These are phyloP conservation scores for Cercospora nicotianae DNA, from an alignment of 2,329 filamentous ascomycete species.

Conservation along the genomic window DNA sequence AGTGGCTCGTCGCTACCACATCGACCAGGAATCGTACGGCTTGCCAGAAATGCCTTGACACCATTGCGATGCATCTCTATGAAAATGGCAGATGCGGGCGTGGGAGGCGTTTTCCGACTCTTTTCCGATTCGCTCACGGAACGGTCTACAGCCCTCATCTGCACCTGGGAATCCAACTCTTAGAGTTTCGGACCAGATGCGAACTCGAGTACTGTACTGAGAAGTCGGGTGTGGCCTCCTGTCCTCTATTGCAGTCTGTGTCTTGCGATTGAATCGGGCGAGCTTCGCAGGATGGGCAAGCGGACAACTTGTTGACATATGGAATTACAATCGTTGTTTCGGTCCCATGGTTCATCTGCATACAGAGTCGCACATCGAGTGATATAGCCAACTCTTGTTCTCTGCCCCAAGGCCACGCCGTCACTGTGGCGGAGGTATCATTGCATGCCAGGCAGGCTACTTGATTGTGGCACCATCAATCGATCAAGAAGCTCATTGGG, in stretches of 20 bases:
- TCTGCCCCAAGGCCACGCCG: not conserved
- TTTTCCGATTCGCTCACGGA: too few relatives aligned
- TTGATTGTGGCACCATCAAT: not conserved
- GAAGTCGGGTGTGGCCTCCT: not conserved
- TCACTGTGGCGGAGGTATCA: not conserved
- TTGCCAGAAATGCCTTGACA: too few relatives aligned
- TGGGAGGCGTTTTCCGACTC: too few relatives aligned
- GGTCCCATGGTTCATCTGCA: not conserved
- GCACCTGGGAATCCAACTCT: too few relatives aligned
- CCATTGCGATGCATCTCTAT: too few relatives aligned
- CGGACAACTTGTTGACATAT: not conserved
- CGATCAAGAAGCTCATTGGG: not conserved
- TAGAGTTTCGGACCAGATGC: too few relatives aligned
- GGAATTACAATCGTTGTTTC: not conserved
- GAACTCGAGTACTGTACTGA: too few relatives aligned
- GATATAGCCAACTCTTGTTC: not conserved
- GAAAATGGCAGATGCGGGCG: too few relatives aligned
- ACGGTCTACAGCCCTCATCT: too few relatives aligned
- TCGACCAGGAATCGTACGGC: too few relatives aligned
- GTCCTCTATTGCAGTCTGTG: not conserved
- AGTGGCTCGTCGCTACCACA: too few relatives aligned
- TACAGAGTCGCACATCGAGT: not conserved
- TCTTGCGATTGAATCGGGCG: not conserved
- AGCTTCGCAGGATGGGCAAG: not conserved
- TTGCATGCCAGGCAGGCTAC: not conserved